These are phyloP conservation scores for Petrea volubilis DNA, from an alignment of 257 asterid species.

Conservation along the genomic window DNA sequence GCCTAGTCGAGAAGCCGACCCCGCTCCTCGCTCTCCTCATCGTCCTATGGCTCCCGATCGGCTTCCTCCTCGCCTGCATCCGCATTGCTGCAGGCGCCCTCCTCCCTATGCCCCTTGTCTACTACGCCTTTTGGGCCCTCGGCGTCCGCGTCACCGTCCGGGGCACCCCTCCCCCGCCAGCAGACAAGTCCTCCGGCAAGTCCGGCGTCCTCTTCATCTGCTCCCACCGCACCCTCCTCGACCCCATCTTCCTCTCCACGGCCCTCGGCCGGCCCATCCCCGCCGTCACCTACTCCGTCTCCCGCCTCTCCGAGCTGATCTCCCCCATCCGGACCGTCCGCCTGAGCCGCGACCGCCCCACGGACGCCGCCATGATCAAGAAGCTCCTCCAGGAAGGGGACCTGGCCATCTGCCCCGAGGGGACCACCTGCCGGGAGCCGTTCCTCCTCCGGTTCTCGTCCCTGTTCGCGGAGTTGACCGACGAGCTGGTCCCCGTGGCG, in stretches of 20 bases:
- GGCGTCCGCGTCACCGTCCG: constrained; percentile 59
- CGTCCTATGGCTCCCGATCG: constrained; percentile 61
- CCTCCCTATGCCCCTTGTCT: constrained; percentile 56
- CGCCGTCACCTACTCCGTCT: constrained; percentile 66
- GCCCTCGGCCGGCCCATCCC: constrained; percentile 73
- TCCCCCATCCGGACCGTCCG: constrained; percentile 64
- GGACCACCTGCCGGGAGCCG: constrained; percentile 53
- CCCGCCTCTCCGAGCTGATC: constrained; percentile 67
- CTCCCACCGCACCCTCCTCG: constrained; percentile 61
- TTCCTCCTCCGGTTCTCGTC: constrained; percentile 47
- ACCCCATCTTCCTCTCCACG: constrained; percentile 63
- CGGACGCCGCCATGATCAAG: constrained; percentile 40
- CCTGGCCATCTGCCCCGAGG: constrained; percentile 48
- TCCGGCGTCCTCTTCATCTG: constrained; percentile 68
- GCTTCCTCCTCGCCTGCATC: constrained; percentile 53
- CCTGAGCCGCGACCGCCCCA: constrained; percentile 52
- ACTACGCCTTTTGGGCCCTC: constrained; percentile 56
- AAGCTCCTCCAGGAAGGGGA: constrained; percentile 36
- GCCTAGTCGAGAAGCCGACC: constrained; percentile 55
- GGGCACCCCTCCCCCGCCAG: constrained; percentile 56
- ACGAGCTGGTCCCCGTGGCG: constrained; percentile 51
- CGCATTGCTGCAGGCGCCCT: constrained; percentile 60
- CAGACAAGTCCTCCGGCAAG: constrained; percentile 24
- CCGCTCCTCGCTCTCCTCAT: constrained; percentile 49
- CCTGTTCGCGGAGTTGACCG: constrained; percentile 47